These are phyloP conservation scores for Candida pseudocylindracea DNA, from an alignment of 1,139 yeast genomes.

Conservation along the genomic window DNA sequence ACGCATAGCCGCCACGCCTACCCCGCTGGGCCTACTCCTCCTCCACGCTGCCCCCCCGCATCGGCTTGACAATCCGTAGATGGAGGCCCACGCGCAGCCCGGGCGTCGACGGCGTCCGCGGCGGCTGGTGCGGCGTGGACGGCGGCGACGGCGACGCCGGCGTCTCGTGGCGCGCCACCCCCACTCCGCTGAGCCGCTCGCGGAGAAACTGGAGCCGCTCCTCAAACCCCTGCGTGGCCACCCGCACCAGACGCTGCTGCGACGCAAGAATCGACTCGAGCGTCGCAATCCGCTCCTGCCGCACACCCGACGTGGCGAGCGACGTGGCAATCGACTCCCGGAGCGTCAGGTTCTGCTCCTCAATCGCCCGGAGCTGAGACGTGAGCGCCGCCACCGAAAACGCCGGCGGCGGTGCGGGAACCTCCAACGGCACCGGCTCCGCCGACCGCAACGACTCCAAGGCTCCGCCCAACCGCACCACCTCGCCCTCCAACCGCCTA, in stretches of 20 bases:
- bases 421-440: conserved; percentile 1
- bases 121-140: conserved; percentile 3
- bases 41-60: conserved; percentile 24
- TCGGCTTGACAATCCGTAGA: conserved; percentile 41
- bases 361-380: neutral
- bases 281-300: conserved; percentile 4
- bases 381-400: neutral
- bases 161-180: conserved; percentile 1
- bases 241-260: too few species aligned
- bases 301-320: conserved; percentile 3
- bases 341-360: conserved; percentile 2
- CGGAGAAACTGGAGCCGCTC: neutral
- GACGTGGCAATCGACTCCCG: conserved; percentile 1
- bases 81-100: conserved; percentile 21
- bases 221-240: neutral
- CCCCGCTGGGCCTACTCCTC: too few species aligned
- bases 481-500: conserved; percentile 24
- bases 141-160: conserved; percentile 5
- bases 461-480: conserved; percentile 19
- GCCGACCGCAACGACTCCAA: conserved; percentile 6
- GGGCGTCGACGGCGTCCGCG: neutral
- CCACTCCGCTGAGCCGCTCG: conserved; percentile 4
- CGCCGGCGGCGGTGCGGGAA: neutral
- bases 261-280: conserved; percentile 3
- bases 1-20: too few species aligned